Conservation (phyloP, 1,284 basidiomycete genomes). For the Athelia sp. region DNA sequence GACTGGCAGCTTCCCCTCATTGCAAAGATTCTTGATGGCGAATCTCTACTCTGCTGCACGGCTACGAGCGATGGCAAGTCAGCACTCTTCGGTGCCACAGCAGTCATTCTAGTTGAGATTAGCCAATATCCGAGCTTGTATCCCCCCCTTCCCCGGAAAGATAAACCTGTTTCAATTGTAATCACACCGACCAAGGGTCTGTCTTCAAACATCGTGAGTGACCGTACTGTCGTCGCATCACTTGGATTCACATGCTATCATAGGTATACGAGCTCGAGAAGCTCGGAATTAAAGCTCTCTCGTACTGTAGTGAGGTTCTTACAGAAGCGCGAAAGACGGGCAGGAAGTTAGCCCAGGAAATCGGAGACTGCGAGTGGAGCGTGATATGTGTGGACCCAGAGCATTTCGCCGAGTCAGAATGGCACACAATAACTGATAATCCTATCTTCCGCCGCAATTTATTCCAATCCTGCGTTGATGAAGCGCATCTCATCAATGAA, state of each 20-base stretch:
- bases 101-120: conserved; percentile 3
- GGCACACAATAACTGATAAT: conserved; percentile 11
- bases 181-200: conserved; percentile 9
- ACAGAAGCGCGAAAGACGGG: not conserved
- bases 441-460: conserved; percentile 9
- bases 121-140: not conserved
- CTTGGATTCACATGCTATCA: not conserved
- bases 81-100: conserved; percentile 6
- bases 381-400: not conserved
- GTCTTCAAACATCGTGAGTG: conserved; percentile 4
- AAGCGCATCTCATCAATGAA: no score
- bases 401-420: not conserved
- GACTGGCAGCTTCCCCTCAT: not conserved
- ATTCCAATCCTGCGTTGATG: conserved; percentile 7
- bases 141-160: conserved; percentile 1
- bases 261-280: not conserved
- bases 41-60: not conserved
- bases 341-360: not conserved
- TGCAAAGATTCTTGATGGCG: not conserved
- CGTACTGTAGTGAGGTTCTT: not conserved
- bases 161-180: conserved; percentile 3
- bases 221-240: not conserved
- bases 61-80: conserved; percentile 28
- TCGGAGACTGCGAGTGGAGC: not conserved
- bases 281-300: not conserved